phyloP scores from a whole-genome alignment of 1,284 basidiomycete genomes.

The Boletus albobrunnescens region DNA sequence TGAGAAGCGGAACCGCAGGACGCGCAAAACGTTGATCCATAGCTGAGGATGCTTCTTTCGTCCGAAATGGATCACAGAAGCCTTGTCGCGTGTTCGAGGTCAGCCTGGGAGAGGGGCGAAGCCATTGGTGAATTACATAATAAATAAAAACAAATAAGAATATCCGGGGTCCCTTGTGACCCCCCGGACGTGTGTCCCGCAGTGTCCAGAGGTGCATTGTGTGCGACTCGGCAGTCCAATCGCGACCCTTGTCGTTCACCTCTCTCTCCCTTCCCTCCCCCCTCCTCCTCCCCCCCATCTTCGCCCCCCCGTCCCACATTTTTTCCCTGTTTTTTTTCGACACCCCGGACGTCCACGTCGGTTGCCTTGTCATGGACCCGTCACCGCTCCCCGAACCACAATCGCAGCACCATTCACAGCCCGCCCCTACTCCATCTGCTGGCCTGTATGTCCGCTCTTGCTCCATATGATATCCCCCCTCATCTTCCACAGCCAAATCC shows the following conservation, averaged over 20 bases:
- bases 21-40: conserved; percentile 15
- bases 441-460: conserved; percentile 28
- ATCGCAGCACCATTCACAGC: conserved; percentile 18
- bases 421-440: conserved; percentile 15
- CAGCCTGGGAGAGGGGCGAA: neutral
- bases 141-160: neutral
- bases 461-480: conserved; percentile 4
- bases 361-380: conserved; percentile 15
- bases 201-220: conserved; percentile 19
- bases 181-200: conserved; percentile 17
- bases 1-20: conserved; percentile 13
- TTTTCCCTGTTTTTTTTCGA: neutral
- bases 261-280: neutral
- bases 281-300: neutral
- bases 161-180: conserved; percentile 19
- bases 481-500: conserved; percentile 56
- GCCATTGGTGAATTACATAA: conserved; percentile 17
- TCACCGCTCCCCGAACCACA: conserved; percentile 16
- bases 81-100: conserved; percentile 10
- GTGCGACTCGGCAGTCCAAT: conserved; percentile 16
- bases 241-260: conserved; percentile 2
- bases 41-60: neutral
- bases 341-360: neutral
- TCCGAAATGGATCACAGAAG: conserved; percentile 12
- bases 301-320: no score